Base-by-base conservation (phyloP, 1,284 basidiomycete genomes). In the Gymnopus androsaceus region DNA sequence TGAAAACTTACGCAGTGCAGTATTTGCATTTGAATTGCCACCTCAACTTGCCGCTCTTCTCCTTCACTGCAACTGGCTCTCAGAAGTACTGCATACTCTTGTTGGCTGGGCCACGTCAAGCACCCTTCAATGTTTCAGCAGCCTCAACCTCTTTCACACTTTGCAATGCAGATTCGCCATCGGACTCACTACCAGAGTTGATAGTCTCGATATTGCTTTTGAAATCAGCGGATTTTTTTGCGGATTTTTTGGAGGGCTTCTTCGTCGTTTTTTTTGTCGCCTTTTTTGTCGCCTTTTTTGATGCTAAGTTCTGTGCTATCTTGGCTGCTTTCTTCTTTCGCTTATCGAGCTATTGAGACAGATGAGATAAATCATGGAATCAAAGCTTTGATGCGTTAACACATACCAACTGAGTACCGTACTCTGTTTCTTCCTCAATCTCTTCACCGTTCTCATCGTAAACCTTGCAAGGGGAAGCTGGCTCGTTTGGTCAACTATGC, bases 1-100 rank as follows among this genome's bases (percentile, higher is more conserved):
- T 12, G 11, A 37, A 6, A 19, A 37, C 54, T 1, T 34, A 59
- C 54, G 30, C 19, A 31, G 34, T 44, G 41, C 58, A 59, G 30
- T 59, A 45, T 8, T 47, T 51, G 45, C 58, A 59, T n/a, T 15
- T 17, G 49, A 59, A 59, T 42, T 56, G 23, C 58, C 58, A 56
- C n/a, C 48, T 48, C 37, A 33, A 44, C n/a, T 31, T 19, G 17
- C 28, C 31, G 17, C 37, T 28, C n/a, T 27, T 31, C 12, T 36
- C 55, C 14, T 33, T 48, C 17, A 52, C 28, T 2, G 55, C 28
- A 11, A 51, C 17, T 14, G 58, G 49, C 14, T 37, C 44, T 6
- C 53, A 23, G 38, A 59, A 59, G 34, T 53, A 45, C 49, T 47
- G 34, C 17, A 56, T 46, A 27, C 57, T 59, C 12, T 34, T 25